phyloP scores from a whole-genome alignment of 1,284 basidiomycete genomes.

The Coniophora puteana region DNA sequence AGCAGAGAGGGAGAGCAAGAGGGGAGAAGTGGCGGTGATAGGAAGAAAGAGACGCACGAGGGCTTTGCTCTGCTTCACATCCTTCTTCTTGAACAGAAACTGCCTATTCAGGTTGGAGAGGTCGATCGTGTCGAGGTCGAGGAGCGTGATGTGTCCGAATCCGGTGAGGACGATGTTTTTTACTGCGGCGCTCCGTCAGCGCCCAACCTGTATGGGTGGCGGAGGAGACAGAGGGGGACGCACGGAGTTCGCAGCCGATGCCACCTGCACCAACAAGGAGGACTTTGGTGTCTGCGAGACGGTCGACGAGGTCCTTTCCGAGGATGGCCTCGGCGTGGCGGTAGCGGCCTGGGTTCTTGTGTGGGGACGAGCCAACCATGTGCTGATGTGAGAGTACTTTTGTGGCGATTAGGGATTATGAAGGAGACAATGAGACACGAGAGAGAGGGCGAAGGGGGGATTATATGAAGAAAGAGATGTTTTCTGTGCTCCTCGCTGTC shows the following conservation, averaged over 20 bases:
- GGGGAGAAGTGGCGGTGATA: background rate
- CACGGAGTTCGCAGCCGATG: slow-evolving; percentile 95
- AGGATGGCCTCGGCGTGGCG: slow-evolving; percentile 69
- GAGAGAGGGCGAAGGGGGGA: no score
- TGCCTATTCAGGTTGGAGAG: slow-evolving; percentile 97
- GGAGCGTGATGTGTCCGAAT: slow-evolving; percentile 87
- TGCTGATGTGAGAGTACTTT: background rate
- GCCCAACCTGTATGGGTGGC: no score
- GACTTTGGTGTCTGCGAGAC: slow-evolving; percentile 65
- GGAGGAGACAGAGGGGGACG: no score
- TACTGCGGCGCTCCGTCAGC: slow-evolving; percentile 62
- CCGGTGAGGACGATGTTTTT: slow-evolving; percentile 96
- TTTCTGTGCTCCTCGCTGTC: no score
- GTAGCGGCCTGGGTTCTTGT: slow-evolving; percentile 18
- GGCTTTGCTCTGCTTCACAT: slow-evolving; percentile 96
- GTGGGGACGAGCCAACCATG: background rate
- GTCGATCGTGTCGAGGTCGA: slow-evolving; percentile 99
- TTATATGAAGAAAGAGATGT: no score
- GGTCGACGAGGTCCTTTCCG: slow-evolving; percentile 61
- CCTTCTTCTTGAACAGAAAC: slow-evolving; percentile 96
- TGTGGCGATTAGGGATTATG: background rate
- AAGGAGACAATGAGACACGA: no score
- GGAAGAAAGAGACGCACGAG: slow-evolving; percentile 45
- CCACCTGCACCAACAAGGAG: slow-evolving; percentile 96
- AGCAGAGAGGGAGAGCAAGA: slow-evolving; percentile 1